A percentile compares a stretch with the other conserved stretches of the same genome.
Conservation (phyloP, 352 stramenopile species). For the Globisporangium iwayamae region DNA sequence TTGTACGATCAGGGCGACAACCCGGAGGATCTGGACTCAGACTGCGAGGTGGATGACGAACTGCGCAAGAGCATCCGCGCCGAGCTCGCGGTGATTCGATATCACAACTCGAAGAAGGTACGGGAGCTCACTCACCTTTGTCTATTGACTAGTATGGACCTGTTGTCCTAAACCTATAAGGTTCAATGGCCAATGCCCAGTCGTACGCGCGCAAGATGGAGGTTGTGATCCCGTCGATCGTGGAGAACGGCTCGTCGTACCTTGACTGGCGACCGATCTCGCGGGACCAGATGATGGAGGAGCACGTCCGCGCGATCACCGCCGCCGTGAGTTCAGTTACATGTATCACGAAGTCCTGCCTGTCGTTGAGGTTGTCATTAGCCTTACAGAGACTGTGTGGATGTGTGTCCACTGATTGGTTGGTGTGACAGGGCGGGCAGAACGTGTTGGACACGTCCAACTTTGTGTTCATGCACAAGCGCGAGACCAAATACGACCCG, state of each 20-base stretch:
- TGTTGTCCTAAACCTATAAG: too few relatives aligned
- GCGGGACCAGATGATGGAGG: conserved; percentile 77
- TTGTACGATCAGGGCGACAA: conserved; percentile 86
- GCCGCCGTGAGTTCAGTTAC: conserved; percentile 35
- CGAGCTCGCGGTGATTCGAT: conserved; percentile 68
- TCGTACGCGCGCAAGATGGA: conserved; percentile 79
- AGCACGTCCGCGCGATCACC: conserved; percentile 60
- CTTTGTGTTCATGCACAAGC: conserved; percentile 82
- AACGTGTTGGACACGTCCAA: conserved; percentile 79
- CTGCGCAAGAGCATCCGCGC: conserved; percentile 70
- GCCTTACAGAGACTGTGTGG: neutral
- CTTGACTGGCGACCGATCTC: conserved; percentile 72
- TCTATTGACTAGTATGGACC: too few relatives aligned
- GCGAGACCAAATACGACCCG: conserved; percentile 88
- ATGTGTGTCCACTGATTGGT: conserved; percentile 8
- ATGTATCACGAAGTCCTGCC: too few relatives aligned
- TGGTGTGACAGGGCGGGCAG: conserved; percentile 47
- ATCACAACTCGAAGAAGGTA: conserved; percentile 74
- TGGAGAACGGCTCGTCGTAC: conserved; percentile 55
- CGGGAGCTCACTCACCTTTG: too few relatives aligned
- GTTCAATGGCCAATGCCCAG: conserved; percentile 17
- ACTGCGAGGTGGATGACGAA: conserved; percentile 78
- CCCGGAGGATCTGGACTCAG: conserved; percentile 78
- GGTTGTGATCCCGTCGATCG: conserved; percentile 69
- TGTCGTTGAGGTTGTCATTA: neutral